Evolutionary conservation across 106 monocot species (phyloP).

Genomic region (Allium sativum): DNA sequence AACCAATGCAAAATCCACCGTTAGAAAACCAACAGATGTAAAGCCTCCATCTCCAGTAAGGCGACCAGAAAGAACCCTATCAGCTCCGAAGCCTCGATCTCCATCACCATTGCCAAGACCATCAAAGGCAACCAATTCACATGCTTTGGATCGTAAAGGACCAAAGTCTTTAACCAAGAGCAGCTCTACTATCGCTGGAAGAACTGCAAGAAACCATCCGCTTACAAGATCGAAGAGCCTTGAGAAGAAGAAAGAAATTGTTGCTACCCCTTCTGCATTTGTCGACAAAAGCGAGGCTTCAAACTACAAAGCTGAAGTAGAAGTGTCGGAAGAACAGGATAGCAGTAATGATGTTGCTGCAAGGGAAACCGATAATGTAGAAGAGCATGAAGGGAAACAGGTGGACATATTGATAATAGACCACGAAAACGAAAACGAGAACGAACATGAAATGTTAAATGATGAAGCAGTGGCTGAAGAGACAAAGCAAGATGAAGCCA

Average conservation of each 20-base stretch:
- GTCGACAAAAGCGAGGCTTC: background rate
- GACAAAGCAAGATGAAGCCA: background rate
- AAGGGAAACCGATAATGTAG: background rate
- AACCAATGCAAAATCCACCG: background rate
- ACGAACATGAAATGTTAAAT: background rate
- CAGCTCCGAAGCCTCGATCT: background rate
- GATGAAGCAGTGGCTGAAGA: background rate
- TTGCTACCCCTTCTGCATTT: background rate
- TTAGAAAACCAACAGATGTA: background rate
- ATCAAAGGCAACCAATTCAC: background rate
- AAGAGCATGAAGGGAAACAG: background rate
- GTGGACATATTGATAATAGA: background rate
- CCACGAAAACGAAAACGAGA: background rate
- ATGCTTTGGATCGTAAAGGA: background rate
- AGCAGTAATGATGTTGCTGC: too few species aligned
- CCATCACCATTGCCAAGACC: background rate
- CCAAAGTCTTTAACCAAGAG: background rate
- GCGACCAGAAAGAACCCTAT: background rate
- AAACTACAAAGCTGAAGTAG: background rate
- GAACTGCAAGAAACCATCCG: too few species aligned
- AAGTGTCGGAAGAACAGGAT: background rate
- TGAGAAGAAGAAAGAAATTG: slow-evolving; percentile 1
- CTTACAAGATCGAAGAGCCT: slow-evolving; percentile 6
- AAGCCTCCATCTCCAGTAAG: background rate
- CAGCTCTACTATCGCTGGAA: background rate